Evolutionary conservation across 441 rosid species (phyloP).

Genomic region (Erysimum cheiri): DNA sequence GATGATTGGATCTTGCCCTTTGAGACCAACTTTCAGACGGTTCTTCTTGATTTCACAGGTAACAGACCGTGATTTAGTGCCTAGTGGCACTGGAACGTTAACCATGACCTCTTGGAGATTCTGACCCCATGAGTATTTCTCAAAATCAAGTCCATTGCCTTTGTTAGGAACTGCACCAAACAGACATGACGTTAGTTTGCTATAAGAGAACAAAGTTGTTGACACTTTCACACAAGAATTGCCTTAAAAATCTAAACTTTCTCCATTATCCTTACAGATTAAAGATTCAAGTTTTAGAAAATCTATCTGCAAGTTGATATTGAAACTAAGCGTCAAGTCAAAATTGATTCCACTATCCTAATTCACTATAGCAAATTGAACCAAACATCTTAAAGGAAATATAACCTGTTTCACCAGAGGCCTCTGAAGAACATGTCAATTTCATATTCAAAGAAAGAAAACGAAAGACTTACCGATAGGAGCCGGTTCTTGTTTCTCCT

Average conservation of each 20-base stretch:
- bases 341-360: neutral
- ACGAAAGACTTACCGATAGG: constrained; percentile 41
- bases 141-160: constrained; percentile 91
- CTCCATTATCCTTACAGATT: neutral
- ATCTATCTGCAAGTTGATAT: neutral
- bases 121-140: constrained; percentile 90
- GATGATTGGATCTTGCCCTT: constrained; percentile 83
- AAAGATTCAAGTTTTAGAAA: neutral
- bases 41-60: constrained; percentile 85
- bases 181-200: neutral
- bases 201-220: neutral
- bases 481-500: constrained; percentile 41
- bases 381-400: neutral
- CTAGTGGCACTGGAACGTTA: constrained; percentile 71
- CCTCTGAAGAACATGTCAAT: neutral
- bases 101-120: constrained; percentile 77
- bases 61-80: constrained; percentile 78
- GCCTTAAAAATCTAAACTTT: constrained; percentile 12
- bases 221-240: neutral
- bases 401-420: neutral
- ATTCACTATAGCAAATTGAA: constrained; percentile 7
- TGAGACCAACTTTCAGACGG: constrained; percentile 80
- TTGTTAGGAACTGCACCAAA: constrained; percentile 70
- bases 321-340: neutral
- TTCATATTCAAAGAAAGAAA: constrained; percentile 2